phyloP scores from a whole-genome alignment of 352 stramenopile genomes.

The Stramenopiles sp. region DNA sequence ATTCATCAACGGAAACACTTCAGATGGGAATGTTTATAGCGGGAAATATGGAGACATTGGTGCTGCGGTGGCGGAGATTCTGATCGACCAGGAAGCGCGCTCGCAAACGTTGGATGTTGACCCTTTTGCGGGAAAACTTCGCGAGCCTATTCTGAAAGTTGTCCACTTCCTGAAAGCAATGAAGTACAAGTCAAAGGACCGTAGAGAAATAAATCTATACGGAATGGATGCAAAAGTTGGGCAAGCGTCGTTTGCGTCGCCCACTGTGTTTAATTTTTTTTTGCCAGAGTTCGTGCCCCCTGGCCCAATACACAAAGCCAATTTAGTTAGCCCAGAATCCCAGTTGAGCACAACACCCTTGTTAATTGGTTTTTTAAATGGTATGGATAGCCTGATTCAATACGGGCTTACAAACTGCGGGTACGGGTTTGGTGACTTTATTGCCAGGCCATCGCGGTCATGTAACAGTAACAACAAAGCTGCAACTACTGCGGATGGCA shows the following conservation, averaged over 20 bases:
- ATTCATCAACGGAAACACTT: slow-evolving; percentile 27
- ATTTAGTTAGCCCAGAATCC: slow-evolving; percentile 27
- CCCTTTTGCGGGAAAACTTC: slow-evolving; percentile 25
- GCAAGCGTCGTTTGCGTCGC: slow-evolving; percentile 29
- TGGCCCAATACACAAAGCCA: slow-evolving; percentile 21
- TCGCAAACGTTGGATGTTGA: slow-evolving; percentile 26
- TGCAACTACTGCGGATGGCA: background rate
- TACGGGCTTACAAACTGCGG: slow-evolving; percentile 27
- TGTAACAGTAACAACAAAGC: background rate
- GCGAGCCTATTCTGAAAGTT: slow-evolving; percentile 26
- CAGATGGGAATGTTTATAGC: slow-evolving; percentile 25
- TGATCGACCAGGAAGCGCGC: slow-evolving; percentile 30
- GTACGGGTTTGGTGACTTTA: slow-evolving; percentile 15
- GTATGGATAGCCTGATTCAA: slow-evolving; percentile 25
- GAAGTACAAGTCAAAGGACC: slow-evolving; percentile 13
- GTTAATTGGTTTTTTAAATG: slow-evolving; percentile 32
- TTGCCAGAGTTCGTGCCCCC: slow-evolving; percentile 26
- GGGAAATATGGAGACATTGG: slow-evolving; percentile 33
- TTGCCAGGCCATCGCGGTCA: background rate
- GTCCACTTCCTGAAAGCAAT: slow-evolving; percentile 15
- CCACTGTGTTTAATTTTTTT: slow-evolving; percentile 37
- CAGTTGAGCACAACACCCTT: slow-evolving; percentile 31
- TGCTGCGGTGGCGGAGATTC: slow-evolving; percentile 28
- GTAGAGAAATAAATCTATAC: slow-evolving; percentile 13
- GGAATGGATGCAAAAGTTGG: slow-evolving; percentile 27